These are phyloP conservation scores for Rhododendron ovatum DNA, from an alignment of 148 eudicot species.

Conservation along the genomic window DNA sequence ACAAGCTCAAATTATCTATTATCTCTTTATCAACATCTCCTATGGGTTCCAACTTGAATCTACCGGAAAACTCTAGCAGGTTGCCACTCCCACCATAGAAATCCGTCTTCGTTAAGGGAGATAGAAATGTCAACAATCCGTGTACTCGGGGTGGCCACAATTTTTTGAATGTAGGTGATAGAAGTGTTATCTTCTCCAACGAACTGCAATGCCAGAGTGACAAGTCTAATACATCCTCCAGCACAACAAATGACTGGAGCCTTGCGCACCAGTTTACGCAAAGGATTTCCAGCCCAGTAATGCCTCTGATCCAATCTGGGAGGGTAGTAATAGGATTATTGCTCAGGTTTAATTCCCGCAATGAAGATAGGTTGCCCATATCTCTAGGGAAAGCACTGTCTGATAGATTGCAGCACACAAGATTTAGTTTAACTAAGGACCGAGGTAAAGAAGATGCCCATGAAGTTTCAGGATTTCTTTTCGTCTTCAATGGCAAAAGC, in stretches of 20 bases:
- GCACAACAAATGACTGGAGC: background rate
- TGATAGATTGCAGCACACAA: background rate
- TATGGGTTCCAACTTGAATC: no score
- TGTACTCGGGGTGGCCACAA: no score
- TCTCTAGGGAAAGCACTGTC: background rate
- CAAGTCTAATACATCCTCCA: background rate
- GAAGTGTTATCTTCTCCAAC: background rate
- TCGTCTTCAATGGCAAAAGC: background rate
- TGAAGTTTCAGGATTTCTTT: background rate
- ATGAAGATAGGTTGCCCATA: background rate
- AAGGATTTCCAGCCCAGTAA: background rate
- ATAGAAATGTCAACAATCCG: no score
- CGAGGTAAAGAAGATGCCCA: background rate
- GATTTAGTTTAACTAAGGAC: background rate
- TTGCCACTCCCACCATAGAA: no score
- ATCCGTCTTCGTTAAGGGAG: no score
- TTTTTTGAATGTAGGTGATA: no score
- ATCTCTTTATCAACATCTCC: no score
- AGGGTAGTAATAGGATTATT: background rate
- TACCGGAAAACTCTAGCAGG: no score
- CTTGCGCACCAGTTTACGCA: background rate
- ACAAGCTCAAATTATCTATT: background rate
- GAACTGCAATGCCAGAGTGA: background rate
- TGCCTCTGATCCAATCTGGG: background rate
- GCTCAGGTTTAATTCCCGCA: background rate